These are phyloP conservation scores for Fusarium sp. DNA, from an alignment of 2,329 filamentous ascomycete species.

Conservation along the genomic window DNA sequence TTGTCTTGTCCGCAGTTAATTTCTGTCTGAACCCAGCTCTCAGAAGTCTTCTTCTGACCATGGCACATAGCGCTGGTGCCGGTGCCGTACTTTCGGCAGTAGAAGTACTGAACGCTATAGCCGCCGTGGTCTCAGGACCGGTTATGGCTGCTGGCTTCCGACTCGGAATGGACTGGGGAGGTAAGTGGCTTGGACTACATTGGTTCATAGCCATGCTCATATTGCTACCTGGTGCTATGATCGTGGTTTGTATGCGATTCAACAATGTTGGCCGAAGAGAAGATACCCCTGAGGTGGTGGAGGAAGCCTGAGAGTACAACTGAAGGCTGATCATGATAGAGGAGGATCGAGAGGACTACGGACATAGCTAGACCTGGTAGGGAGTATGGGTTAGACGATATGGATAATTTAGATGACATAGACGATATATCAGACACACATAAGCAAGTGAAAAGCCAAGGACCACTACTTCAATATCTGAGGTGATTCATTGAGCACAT, in stretches of 20 bases:
- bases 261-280: not conserved
- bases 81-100: not conserved
- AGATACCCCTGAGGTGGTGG: not conserved
- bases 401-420: not conserved
- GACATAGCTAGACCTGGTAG: not conserved
- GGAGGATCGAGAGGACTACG: not conserved
- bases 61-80: not conserved
- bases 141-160: not conserved
- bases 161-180: not conserved
- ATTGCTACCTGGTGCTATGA: not conserved
- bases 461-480: not conserved
- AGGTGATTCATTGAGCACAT: not conserved
- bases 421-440: not conserved
- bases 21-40: conserved; percentile 1
- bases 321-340: not conserved
- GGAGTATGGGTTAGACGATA: not conserved
- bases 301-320: not conserved
- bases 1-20: not conserved
- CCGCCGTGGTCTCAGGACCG: not conserved
- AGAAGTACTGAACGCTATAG: not conserved
- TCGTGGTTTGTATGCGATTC: not conserved
- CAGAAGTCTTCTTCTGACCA: not conserved
- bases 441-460: too few relatives aligned
- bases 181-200: not conserved
- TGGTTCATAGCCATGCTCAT: conserved; percentile 1